phyloP scores from a whole-genome alignment of 345 rosid genomes.

The Euphorbia tirucalli region DNA sequence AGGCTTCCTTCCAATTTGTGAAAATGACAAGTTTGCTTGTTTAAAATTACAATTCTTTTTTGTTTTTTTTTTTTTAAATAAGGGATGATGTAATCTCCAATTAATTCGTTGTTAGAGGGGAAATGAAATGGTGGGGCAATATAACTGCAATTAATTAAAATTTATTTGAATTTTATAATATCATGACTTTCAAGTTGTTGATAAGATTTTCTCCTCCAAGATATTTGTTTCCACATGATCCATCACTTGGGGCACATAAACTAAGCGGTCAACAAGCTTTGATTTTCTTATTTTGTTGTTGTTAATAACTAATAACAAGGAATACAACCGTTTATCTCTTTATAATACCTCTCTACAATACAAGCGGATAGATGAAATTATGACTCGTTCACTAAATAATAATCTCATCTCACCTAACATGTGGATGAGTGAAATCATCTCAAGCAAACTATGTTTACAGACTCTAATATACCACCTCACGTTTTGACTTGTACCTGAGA shows the following conservation, averaged over 20 bases:
- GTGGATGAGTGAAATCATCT: no score
- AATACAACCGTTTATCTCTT: no score
- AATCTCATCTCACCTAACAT: no score
- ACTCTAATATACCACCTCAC: no score
- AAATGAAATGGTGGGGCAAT: background rate
- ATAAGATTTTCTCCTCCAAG: background rate
- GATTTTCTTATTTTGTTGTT: no score
- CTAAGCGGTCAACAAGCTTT: background rate
- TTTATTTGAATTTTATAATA: background rate
- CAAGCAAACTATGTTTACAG: no score
- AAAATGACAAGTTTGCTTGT: constrained; percentile 29
- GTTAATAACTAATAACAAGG: no score
- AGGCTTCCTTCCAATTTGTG: constrained; percentile 19
- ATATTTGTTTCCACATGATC: background rate
- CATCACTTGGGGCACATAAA: background rate
- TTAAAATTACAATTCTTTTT: background rate
- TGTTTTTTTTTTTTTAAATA: background rate
- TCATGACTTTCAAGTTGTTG: constrained; percentile 10
- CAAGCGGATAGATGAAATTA: no score
- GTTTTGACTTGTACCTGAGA: no score
- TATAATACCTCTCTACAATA: no score
- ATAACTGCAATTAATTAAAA: no score
- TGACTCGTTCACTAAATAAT: no score
- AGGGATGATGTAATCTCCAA: constrained; percentile 24
- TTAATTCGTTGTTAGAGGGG: background rate